Evolutionary conservation across 2,329 filamentous ascomycete genomes (phyloP).

Genomic region (Neofusicoccum sp.): DNA sequence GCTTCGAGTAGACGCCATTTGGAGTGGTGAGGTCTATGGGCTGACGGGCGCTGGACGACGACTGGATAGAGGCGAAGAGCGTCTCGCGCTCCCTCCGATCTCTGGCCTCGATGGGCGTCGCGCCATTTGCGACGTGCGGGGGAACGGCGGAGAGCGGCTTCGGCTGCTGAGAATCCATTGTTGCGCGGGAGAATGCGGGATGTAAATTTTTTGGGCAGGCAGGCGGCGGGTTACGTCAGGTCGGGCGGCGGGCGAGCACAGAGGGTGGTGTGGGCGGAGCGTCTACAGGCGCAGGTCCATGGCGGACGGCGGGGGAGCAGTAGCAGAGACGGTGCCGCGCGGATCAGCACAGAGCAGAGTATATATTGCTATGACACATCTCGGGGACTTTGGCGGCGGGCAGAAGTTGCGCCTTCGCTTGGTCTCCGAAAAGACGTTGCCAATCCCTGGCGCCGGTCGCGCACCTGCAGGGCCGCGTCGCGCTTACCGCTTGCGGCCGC

Average conservation of each 20-base stretch:
- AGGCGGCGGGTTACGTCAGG: constrained; percentile 8
- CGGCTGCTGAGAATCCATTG: constrained; percentile 48
- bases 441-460: not conserved
- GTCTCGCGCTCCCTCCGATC: constrained; percentile 54
- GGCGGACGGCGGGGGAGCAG: not conserved
- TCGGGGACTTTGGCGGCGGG: constrained; percentile 11
- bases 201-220: constrained; percentile 10
- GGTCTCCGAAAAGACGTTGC: constrained; percentile 6
- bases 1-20: constrained; percentile 31
- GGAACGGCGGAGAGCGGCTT: constrained; percentile 55
- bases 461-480: no score
- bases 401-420: constrained; percentile 9
- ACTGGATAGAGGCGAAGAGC: constrained; percentile 58
- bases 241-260: not conserved
- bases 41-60: constrained; percentile 52
- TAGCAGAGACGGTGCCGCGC: not conserved
- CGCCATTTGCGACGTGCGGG: constrained; percentile 57
- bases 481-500: no score
- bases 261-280: not conserved
- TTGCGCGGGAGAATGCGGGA: constrained; percentile 10
- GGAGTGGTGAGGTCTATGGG: constrained; percentile 45
- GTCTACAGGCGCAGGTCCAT: constrained; percentile 7
- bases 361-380: constrained; percentile 17
- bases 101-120: constrained; percentile 49
- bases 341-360: not conserved